Base-by-base conservation (phyloP, 768 basidiomycete species). In the Podaxis sp. region DNA sequence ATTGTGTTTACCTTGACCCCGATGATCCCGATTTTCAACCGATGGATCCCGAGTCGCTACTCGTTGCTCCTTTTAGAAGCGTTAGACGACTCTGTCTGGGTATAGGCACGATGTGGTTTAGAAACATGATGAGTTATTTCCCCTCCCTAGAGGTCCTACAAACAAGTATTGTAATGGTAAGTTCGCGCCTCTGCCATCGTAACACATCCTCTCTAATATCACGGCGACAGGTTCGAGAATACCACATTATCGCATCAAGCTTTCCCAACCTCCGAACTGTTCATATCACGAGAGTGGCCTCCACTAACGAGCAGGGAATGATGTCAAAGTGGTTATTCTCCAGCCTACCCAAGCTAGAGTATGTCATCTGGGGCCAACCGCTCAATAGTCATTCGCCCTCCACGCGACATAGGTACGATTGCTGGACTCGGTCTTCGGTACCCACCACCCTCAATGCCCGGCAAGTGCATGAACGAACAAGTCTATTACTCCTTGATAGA, bases 1-100 rank as follows among this genome's bases (percentile, higher is more conserved):
- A 48, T 36, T 58, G 57, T 30, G 15, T 58, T 48, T 58, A 58
- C 6, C 22, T 58, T 6, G 57, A 58, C 57, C 26, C 41, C 12
- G 57, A 48, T n/a, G 57, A 58, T 7, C 57, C 48, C 5, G 57
- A 58, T n/a, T 58, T 58, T 22, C 44, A 50, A 17, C n/a, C 28
- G 3, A 58, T 58, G 57, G 36, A 44, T 8, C 57, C 57, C 28
- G 30, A 48, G 6, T 49, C 57, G 10, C 30, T 30, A 10, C 28
- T 48, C 17, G 30, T 20, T 24, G n/a, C n/a, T 44, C 57, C 57
- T 3, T 58, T 58, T 46, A 30, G 17, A 12, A 33, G 8, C 8
- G 12, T 58, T 20, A 48, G 17, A 2, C 57, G 33, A 8, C 28
- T 58, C 28, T 58, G 57, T 36, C 44, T 58, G 28, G 46, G 57